phyloP scores from a whole-genome alignment of 2,329 filamentous ascomycete species.

The Pestalotiopsis fici region DNA sequence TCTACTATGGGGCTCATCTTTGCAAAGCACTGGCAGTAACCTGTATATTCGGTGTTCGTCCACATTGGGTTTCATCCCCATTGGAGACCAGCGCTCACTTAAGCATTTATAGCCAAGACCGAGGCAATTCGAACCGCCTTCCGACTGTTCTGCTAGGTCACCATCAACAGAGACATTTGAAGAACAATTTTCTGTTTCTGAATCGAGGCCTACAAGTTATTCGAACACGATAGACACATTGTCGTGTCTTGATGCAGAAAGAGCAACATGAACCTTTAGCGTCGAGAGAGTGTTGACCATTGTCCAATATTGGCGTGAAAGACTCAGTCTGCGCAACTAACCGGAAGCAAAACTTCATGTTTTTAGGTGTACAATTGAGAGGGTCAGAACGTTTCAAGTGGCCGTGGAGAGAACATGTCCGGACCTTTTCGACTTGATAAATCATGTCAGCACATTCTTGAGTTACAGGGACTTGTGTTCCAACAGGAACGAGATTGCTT shows the following conservation, averaged over 20 bases:
- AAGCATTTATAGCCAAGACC: neutral
- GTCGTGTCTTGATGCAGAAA: neutral
- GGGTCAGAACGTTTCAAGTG: neutral
- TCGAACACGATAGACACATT: neutral
- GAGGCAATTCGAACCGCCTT: neutral
- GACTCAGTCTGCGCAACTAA: neutral
- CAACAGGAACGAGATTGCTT: neutral
- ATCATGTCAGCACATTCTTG: too few relatives aligned
- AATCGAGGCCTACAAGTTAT: neutral
- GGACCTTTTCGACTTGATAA: too few relatives aligned
- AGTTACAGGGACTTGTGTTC: neutral
- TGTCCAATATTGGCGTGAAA: neutral
- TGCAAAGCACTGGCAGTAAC: neutral
- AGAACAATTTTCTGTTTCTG: too few relatives aligned
- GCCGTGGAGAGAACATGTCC: neutral
- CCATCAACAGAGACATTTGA: too few relatives aligned
- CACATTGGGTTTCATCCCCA: neutral
- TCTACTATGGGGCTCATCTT: neutral
- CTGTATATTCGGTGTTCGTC: neutral
- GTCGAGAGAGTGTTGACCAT: neutral
- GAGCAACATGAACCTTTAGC: neutral
- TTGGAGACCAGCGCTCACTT: neutral
- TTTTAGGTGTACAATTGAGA: neutral
- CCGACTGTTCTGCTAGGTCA: too few relatives aligned
- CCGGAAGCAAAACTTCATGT: neutral